A percentile compares a stretch with the other conserved stretches of the same genome.
Evolutionary conservation across 2,329 filamentous ascomycete genomes (phyloP).

Genomic region (Nakataea oryzae): DNA sequence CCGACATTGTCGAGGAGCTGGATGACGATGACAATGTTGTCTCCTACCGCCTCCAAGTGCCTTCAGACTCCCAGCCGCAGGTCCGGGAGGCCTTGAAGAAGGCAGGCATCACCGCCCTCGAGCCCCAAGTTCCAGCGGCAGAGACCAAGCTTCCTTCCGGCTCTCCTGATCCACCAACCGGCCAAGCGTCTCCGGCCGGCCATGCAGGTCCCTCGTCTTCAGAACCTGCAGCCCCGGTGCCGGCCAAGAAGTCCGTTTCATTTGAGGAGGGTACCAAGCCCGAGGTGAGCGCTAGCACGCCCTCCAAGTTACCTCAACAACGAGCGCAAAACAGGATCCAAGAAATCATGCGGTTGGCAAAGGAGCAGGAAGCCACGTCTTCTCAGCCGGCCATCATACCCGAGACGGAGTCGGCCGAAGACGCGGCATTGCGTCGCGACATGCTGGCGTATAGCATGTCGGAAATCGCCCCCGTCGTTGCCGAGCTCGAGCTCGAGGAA

Average conservation of each 20-base stretch:
- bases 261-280: slow-evolving; percentile 52
- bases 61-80: slow-evolving; percentile 56
- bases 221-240: slow-evolving; percentile 4
- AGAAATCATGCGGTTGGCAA: slow-evolving; percentile 45
- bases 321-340: slow-evolving; percentile 30
- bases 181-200: neutral
- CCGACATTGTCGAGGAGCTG: slow-evolving; percentile 84
- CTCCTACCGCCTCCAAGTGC: slow-evolving; percentile 53
- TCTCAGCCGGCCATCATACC: slow-evolving; percentile 49
- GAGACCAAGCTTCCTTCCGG: neutral
- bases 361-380: slow-evolving; percentile 38
- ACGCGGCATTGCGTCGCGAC: slow-evolving; percentile 68
- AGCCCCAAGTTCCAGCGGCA: neutral
- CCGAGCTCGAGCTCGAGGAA: slow-evolving; percentile 78
- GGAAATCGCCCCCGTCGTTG: slow-evolving; percentile 85
- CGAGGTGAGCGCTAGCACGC: slow-evolving; percentile 18
- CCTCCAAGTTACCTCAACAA: neutral
- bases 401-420: slow-evolving; percentile 67
- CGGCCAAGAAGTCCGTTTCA: slow-evolving; percentile 47
- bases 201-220: neutral
- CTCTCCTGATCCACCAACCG: neutral
- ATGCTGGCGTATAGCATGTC: slow-evolving; percentile 87
- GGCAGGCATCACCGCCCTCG: slow-evolving; percentile 45
- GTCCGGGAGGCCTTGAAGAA: slow-evolving; percentile 66
- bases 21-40: slow-evolving; percentile 85